phyloP scores from a whole-genome alignment of 805 yeast species.

The Candida awuae region DNA sequence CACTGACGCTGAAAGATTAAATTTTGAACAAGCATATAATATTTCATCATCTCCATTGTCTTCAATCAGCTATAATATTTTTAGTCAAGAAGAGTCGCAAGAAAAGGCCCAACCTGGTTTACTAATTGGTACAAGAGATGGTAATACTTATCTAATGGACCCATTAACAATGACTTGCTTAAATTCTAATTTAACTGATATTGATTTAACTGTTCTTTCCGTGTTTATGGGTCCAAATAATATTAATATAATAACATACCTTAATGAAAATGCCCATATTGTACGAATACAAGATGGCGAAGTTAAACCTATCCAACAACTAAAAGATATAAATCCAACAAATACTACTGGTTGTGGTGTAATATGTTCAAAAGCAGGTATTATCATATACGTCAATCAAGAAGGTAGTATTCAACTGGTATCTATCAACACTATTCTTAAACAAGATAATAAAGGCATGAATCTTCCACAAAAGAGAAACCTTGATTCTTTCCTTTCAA shows the following conservation, averaged over 20 bases:
- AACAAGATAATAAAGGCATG: neutral
- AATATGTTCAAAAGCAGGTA: neutral
- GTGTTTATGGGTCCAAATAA: conserved; percentile 6
- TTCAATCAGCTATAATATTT: conserved; percentile 5
- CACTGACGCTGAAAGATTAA: neutral
- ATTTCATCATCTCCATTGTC: conserved; percentile 13
- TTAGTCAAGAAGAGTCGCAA: neutral
- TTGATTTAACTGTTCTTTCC: conserved; percentile 8
- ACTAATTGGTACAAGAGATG: conserved; percentile 14
- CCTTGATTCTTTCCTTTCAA: neutral
- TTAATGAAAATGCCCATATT: conserved; percentile 3
- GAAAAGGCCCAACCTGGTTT: neutral
- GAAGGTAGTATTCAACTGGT: neutral
- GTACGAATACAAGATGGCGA: neutral
- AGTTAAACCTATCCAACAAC: neutral
- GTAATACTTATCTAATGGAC: conserved; percentile 10
- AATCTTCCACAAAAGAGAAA: neutral
- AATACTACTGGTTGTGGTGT: conserved; percentile 4
- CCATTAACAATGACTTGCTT: conserved; percentile 8
- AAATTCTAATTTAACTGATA: conserved; percentile 4
- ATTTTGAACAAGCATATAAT: neutral
- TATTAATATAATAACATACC: neutral
- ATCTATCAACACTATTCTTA: neutral
- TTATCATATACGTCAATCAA: neutral
- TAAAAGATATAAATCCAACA: conserved; percentile 1